Conservation (phyloP, 805 yeast genomes). For the Isabelozyma rhagii region DNA sequence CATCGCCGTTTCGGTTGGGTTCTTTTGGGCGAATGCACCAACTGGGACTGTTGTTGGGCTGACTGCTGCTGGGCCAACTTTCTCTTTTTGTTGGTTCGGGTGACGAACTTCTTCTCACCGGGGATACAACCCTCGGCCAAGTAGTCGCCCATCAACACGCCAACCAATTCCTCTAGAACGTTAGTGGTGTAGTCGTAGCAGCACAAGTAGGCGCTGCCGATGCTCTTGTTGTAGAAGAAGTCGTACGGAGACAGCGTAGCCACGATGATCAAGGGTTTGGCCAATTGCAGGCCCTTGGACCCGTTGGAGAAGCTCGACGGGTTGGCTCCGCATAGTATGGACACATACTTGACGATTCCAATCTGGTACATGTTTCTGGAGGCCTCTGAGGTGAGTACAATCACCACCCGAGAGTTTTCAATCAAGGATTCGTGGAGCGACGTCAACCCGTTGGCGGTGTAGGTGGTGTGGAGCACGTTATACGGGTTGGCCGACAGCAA, state of each 20-base stretch:
- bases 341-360: constrained; percentile 56
- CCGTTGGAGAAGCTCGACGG: constrained; percentile 25
- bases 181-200: constrained; percentile 58
- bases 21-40: constrained; percentile 2
- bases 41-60: not conserved
- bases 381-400: constrained; percentile 56
- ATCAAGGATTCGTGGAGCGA: constrained; percentile 52
- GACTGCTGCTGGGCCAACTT: constrained; percentile 12
- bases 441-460: constrained; percentile 57
- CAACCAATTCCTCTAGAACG: constrained; percentile 47
- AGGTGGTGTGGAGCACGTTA: constrained; percentile 54
- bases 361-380: constrained; percentile 59
- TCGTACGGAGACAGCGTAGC: constrained; percentile 65
- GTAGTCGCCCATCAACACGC: constrained; percentile 53
- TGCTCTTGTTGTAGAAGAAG: constrained; percentile 50
- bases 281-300: constrained; percentile 18
- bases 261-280: constrained; percentile 54
- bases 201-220: constrained; percentile 57
- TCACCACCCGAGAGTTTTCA: constrained; percentile 49
- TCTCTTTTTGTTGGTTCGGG: constrained; percentile 19
- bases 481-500: constrained; percentile 25
- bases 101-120: constrained; percentile 43
- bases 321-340: constrained; percentile 50
- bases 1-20: constrained; percentile 39
- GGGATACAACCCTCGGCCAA: constrained; percentile 54